phyloP scores from a whole-genome alignment of 345 rosid genomes.

The Excoecaria agallocha region DNA sequence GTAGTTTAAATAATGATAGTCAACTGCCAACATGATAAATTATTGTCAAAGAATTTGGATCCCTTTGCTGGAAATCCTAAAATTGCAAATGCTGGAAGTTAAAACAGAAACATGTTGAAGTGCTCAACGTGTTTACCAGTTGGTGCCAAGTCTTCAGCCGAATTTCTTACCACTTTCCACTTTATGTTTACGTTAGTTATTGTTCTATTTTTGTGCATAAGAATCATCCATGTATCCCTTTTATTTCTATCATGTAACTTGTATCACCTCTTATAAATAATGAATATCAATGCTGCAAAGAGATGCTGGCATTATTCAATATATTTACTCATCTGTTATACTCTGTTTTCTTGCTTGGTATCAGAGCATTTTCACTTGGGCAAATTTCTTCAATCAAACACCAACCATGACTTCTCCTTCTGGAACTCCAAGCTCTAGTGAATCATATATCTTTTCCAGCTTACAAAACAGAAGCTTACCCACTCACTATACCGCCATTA shows the following conservation, averaged over 20 bases:
- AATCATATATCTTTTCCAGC: background rate
- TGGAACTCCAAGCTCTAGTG: background rate
- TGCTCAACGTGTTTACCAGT: too few species aligned
- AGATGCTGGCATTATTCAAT: background rate
- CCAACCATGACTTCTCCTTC: background rate
- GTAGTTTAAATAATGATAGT: too few species aligned
- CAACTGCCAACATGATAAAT: too few species aligned
- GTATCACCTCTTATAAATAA: background rate
- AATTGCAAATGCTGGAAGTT: too few species aligned
- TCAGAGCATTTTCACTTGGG: background rate
- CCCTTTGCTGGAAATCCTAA: too few species aligned
- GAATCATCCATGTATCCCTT: background rate
- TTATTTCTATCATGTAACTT: background rate
- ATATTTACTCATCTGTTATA: background rate
- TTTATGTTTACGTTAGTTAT: background rate
- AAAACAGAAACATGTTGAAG: background rate
- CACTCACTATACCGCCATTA: background rate
- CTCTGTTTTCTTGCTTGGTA: too few species aligned
- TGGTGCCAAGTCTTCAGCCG: background rate
- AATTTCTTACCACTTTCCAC: background rate
- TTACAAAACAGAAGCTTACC: background rate
- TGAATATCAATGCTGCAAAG: background rate
- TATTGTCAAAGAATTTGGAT: too few species aligned
- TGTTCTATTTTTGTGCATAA: background rate
- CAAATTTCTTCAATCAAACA: background rate